Conservation (phyloP, 2,329 filamentous ascomycete genomes). For the Lizonia empirigonia region DNA sequence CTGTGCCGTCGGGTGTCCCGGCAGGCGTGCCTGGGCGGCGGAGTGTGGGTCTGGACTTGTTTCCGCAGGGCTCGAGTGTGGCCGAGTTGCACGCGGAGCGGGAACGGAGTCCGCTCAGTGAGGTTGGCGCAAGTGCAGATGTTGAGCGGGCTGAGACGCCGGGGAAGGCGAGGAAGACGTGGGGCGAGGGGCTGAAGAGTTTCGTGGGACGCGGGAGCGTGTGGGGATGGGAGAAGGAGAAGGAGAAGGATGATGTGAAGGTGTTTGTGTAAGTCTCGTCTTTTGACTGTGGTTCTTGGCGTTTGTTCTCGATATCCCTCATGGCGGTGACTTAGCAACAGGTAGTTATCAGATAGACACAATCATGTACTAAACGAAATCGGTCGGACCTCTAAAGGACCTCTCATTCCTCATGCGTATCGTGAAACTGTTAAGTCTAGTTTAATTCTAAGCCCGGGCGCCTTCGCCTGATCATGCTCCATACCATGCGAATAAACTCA, state of each 20-base stretch:
- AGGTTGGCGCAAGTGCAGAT: conserved; percentile 18
- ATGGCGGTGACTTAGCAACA: neutral
- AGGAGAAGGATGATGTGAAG: conserved; percentile 25
- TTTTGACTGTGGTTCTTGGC: neutral
- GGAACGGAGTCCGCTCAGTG: conserved; percentile 24
- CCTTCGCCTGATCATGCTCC: neutral
- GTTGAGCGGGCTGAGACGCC: conserved; percentile 17
- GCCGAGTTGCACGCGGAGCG: conserved; percentile 13
- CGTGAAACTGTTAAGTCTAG: neutral
- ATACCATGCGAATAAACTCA: neutral
- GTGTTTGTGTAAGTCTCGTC: conserved; percentile 29
- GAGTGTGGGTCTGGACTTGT: conserved; percentile 19
- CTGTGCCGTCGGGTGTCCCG: neutral
- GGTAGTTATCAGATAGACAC: neutral
- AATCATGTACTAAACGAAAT: neutral
- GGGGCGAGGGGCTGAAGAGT: conserved; percentile 32
- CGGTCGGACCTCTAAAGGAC: neutral
- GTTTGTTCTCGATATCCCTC: conserved; percentile 8
- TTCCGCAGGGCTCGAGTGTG: conserved; percentile 17
- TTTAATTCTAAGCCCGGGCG: neutral
- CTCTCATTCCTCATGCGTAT: neutral
- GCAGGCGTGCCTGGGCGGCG: conserved; percentile 2
- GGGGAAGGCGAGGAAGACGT: conserved; percentile 26
- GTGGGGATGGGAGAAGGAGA: conserved; percentile 23
- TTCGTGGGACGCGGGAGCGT: conserved; percentile 22